Evolutionary conservation across 495 filamentous ascomycete genomes (phyloP).

Genomic region (Trichoderma parareesei): DNA sequence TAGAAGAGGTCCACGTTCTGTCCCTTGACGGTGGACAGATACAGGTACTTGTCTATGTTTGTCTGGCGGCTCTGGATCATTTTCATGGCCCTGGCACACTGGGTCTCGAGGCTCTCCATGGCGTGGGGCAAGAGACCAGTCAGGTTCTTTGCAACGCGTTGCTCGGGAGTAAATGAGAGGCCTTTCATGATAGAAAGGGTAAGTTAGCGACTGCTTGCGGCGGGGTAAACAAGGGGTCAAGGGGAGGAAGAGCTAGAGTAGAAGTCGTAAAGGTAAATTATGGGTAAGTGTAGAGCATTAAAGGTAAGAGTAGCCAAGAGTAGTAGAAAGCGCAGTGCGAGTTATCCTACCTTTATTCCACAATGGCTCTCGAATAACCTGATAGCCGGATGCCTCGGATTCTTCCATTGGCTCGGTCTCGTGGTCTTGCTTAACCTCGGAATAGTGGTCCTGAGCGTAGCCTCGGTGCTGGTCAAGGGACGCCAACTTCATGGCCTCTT

Average conservation of each 20-base stretch:
- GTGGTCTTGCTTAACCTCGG: slow-evolving; percentile 41
- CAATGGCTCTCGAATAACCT: slow-evolving; percentile 46
- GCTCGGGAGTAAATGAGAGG: slow-evolving; percentile 48
- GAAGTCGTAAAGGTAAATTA: slow-evolving; percentile 13
- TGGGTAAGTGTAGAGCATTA: background rate
- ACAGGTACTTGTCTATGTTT: slow-evolving; percentile 88
- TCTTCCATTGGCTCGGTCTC: slow-evolving; percentile 41
- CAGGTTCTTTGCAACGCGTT: slow-evolving; percentile 48
- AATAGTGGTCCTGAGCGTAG: slow-evolving; percentile 43
- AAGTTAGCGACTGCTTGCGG: slow-evolving; percentile 6
- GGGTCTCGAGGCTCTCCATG: slow-evolving; percentile 45
- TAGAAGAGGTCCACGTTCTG: slow-evolving; percentile 94
- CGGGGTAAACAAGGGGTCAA: background rate
- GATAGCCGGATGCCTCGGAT: slow-evolving; percentile 43
- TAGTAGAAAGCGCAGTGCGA: slow-evolving; percentile 10
- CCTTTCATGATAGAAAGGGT: slow-evolving; percentile 24
- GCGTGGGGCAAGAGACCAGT: slow-evolving; percentile 50
- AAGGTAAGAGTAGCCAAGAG: slow-evolving; percentile 13
- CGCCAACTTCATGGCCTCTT: slow-evolving; percentile 46
- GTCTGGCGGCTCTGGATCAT: slow-evolving; percentile 69
- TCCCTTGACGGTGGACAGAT: slow-evolving; percentile 78
- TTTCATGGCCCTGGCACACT: slow-evolving; percentile 48
- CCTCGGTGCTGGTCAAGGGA: slow-evolving; percentile 44
- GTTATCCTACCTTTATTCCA: slow-evolving; percentile 49
- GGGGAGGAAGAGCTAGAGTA: background rate